Conservation (phyloP, 768 basidiomycete species). For the Pleurotus cornucopiae region DNA sequence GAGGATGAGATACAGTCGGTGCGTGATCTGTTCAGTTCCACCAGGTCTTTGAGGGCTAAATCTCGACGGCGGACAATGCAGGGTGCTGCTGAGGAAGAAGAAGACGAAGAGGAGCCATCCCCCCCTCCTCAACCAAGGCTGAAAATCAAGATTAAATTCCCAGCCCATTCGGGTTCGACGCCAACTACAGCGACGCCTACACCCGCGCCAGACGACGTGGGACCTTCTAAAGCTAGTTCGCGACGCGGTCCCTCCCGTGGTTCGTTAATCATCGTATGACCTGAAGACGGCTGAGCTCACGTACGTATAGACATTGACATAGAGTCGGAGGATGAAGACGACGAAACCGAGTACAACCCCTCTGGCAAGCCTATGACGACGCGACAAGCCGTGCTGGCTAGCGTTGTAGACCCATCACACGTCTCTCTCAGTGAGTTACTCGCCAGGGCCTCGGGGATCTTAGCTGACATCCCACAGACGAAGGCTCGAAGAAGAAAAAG, state of each 20-base stretch:
- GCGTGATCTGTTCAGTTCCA: conserved; percentile 10
- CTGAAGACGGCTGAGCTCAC: not conserved
- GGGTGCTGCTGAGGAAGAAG: conserved; percentile 10
- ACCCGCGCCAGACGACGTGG: conserved; percentile 23
- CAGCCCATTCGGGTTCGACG: conserved; percentile 25
- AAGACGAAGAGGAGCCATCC: conserved; percentile 23
- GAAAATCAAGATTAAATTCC: conserved; percentile 61
- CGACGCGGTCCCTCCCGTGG: conserved; percentile 9
- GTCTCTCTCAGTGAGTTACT: conserved; percentile 51
- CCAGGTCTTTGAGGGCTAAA: conserved; percentile 27
- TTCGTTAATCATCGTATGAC: not conserved
- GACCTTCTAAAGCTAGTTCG: conserved; percentile 13
- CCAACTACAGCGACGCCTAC: conserved; percentile 24
- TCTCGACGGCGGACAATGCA: not conserved
- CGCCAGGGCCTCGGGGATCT: not conserved
- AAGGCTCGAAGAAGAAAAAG: conserved; percentile 51
- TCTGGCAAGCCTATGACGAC: conserved; percentile 40
- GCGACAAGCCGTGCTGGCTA: conserved; percentile 68
- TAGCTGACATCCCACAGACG: conserved; percentile 10
- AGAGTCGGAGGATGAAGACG: conserved; percentile 33
- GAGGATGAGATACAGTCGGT: conserved; percentile 21
- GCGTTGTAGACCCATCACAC: conserved; percentile 64
- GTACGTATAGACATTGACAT: conserved; percentile 28
- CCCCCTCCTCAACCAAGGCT: conserved; percentile 40
- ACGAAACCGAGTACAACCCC: conserved; percentile 12